Evolutionary conservation across 352 stramenopile genomes (phyloP).

Genomic region (Phytophthora pistaciae): DNA sequence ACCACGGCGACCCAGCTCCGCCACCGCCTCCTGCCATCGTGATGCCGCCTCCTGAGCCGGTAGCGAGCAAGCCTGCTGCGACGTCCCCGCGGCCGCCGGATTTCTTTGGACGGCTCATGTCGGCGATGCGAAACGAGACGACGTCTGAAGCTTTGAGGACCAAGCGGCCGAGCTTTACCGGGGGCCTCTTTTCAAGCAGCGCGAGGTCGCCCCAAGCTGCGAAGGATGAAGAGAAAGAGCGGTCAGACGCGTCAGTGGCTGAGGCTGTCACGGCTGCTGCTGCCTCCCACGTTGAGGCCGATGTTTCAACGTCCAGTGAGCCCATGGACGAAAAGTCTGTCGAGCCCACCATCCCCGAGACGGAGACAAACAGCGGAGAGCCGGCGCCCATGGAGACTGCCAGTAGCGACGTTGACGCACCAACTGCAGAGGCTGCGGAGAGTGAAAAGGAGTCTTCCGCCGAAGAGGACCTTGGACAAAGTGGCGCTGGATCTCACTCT

Average conservation of each 20-base stretch:
- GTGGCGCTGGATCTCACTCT: not conserved
- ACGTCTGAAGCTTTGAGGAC: not conserved
- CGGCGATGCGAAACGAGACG: conserved; percentile 7
- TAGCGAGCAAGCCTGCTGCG: not conserved
- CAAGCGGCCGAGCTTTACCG: not conserved
- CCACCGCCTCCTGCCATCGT: not conserved
- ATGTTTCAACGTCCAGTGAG: not conserved
- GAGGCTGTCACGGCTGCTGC: not conserved
- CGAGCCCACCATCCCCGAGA: not conserved
- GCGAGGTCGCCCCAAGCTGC: not conserved
- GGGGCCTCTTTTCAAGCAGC: not conserved
- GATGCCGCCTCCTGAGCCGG: not conserved
- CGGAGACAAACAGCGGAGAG: too few relatives aligned
- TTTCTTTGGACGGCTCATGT: conserved; percentile 13
- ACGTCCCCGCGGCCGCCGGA: conserved; percentile 5
- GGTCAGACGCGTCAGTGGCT: not conserved
- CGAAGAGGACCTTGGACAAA: not conserved
- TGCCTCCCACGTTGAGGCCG: not conserved
- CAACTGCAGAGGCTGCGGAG: not conserved
- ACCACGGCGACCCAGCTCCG: not conserved
- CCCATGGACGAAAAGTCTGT: not conserved
- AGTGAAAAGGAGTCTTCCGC: not conserved
- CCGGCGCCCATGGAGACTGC: too few relatives aligned
- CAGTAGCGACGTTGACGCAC: not conserved
- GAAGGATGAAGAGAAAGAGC: not conserved